Conservation (phyloP, 2,329 filamentous ascomycete species). For the Beauveria caledonica region DNA sequence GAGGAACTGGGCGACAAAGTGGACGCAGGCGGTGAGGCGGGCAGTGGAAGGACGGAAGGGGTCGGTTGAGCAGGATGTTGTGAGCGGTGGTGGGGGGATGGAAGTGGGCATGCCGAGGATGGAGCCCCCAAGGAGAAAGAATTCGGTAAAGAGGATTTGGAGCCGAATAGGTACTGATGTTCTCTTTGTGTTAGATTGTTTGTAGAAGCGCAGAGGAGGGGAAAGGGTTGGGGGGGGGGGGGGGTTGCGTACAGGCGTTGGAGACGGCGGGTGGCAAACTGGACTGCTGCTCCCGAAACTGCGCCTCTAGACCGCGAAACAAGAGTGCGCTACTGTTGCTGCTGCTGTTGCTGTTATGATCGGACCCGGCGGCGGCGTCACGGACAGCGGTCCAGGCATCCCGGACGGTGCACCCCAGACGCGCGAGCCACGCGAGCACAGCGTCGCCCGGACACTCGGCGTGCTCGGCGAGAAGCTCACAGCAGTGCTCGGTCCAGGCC, state of each 20-base stretch:
- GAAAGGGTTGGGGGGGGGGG: not conserved
- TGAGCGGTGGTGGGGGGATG: slow-evolving; percentile 9
- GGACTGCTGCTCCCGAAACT: slow-evolving; percentile 34
- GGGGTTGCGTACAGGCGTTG: slow-evolving; percentile 13
- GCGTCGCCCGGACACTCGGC: slow-evolving; percentile 32
- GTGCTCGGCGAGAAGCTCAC: slow-evolving; percentile 32
- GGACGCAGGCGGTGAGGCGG: slow-evolving; percentile 19
- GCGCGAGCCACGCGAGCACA: slow-evolving; percentile 34
- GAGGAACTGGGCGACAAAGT: slow-evolving; percentile 24
- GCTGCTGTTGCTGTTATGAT: slow-evolving; percentile 12
- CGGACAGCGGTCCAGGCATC: slow-evolving; percentile 28
- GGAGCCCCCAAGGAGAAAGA: slow-evolving; percentile 32
- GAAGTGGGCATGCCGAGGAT: slow-evolving; percentile 21
- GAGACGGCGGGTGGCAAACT: slow-evolving; percentile 28
- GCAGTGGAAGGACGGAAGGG: slow-evolving; percentile 14
- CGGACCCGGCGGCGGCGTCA: slow-evolving; percentile 15
- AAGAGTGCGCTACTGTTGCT: slow-evolving; percentile 34
- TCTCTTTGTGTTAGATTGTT: not conserved
- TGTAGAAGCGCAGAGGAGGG: not conserved
- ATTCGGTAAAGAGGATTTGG: slow-evolving; percentile 17
- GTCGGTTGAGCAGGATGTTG: not conserved
- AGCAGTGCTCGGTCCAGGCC: slow-evolving; percentile 36
- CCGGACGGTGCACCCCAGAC: slow-evolving; percentile 32
- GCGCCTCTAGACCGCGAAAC: slow-evolving; percentile 38
- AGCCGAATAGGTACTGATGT: slow-evolving; percentile 18